Evolutionary conservation across 192 early-diverging fungal genomes (phyloP).

Genomic region (Gryganskiella cystojenkinii): DNA sequence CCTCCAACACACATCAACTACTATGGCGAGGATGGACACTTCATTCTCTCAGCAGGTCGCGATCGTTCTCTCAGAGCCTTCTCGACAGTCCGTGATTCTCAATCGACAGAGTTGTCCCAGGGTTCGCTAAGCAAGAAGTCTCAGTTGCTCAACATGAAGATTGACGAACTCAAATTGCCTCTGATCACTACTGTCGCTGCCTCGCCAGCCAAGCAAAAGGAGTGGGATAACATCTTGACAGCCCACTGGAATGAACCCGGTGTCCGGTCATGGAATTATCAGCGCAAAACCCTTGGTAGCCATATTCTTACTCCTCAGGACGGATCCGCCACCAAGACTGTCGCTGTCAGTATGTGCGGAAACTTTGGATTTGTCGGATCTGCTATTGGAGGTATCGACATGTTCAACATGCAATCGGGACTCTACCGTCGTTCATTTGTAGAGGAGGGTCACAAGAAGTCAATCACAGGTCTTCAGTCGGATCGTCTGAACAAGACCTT

Average conservation of each 20-base stretch:
- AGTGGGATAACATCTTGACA: slow-evolving; percentile 95
- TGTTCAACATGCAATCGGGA: slow-evolving; percentile 98
- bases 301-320: slow-evolving; percentile 74
- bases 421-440: slow-evolving; percentile 75
- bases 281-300: slow-evolving; percentile 80
- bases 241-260: slow-evolving; percentile 80
- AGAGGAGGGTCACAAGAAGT: slow-evolving; percentile 78
- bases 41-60: slow-evolving; percentile 83
- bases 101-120: slow-evolving; percentile 90
- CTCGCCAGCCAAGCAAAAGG: slow-evolving; percentile 69
- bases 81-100: slow-evolving; percentile 86
- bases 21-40: slow-evolving; percentile 77
- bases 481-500: slow-evolving; percentile 79
- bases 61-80: slow-evolving; percentile 89
- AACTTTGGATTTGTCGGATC: slow-evolving; percentile 94
- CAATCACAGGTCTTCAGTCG: slow-evolving; percentile 81
- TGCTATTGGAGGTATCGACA: slow-evolving; percentile 79
- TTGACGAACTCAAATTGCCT: slow-evolving; percentile 79
- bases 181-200: slow-evolving; percentile 80
- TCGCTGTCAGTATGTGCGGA: slow-evolving; percentile 88
- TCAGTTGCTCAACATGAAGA: slow-evolving; percentile 65
- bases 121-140: slow-evolving; percentile 75
- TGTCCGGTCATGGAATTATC: slow-evolving; percentile 87
- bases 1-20: slow-evolving; percentile 75
- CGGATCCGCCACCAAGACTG: slow-evolving; percentile 66